Base-by-base conservation (phyloP, 177 flowering plant genomes). In the Vitis hybrid region DNA sequence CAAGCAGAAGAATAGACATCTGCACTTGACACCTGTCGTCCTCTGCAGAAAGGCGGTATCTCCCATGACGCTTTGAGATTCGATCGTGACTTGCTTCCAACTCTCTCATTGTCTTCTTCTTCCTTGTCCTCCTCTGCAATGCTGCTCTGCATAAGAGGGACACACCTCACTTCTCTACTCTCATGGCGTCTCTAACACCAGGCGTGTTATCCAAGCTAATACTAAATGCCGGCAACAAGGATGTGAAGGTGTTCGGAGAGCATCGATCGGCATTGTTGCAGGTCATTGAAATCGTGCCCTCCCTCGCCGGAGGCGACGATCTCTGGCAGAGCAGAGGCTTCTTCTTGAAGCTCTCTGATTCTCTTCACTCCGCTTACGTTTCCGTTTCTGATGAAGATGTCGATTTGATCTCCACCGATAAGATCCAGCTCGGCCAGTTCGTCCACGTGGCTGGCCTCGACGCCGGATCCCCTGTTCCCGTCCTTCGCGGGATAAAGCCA, bases 181-280 rank as follows among this genome's bases (percentile, higher is more conserved):
- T 72, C 13, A 88, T 88, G 92, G 89, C 89, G 60, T 73, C 85
- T 19, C 76, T 88, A 13, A 81, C 80, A 1, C 92, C 88, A 9
- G 90, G 92, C 4, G 76, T 80, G 12, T 70, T 88, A 2, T 69
- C 72, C 49, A 86, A 85, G 76, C 86, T 88, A 1, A 66, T 88
- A 5, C 72, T 76, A 22, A 70, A 81, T 65, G 80, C 76, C 13
- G 83, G 74, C 57, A 76, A 81, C 75, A 75, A 61, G 22, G 78
- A 74, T 52, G 72, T 71, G 11, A 86, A 76, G 67, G 86, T 82
- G 22, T 68, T 83, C 39, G 82, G 87, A 2, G 79, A 83, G 70
- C 88, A 86, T 77, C 80, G 86, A 4, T 74, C 85, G 9, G 76
- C 87, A 3, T 78, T 88, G 5, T 76, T 88, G 6, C 89, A 88